These are phyloP conservation scores for Monascus ruber DNA, from an alignment of 2,329 filamentous ascomycete species.

Conservation along the genomic window DNA sequence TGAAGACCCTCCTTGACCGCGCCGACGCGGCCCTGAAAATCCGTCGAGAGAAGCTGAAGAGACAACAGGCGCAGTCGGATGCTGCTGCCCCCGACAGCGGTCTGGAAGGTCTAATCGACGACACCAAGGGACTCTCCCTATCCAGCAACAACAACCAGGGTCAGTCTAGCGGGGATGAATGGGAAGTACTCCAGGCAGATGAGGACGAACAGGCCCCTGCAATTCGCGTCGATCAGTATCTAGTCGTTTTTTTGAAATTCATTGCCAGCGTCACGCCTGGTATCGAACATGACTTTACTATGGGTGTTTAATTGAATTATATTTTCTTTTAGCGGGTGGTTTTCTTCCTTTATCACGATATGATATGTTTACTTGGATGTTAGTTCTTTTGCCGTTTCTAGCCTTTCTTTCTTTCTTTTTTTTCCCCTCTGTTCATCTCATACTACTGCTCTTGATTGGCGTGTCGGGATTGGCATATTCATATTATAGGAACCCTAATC, in stretches of 20 bases:
- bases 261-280: constrained; percentile 87
- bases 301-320: constrained; percentile 57
- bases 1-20: constrained; percentile 93
- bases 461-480: too few species aligned
- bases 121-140: constrained; percentile 55
- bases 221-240: constrained; percentile 40
- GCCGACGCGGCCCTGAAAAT: constrained; percentile 88
- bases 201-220: constrained; percentile 37
- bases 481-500: too few species aligned
- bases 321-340: background rate
- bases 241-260: constrained; percentile 49
- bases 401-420: background rate
- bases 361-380: background rate
- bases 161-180: constrained; percentile 45
- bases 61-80: constrained; percentile 39
- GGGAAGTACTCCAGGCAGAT: constrained; percentile 47
- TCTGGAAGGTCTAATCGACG: constrained; percentile 77
- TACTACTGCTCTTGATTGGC: too few species aligned
- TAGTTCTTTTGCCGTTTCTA: background rate
- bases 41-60: constrained; percentile 67
- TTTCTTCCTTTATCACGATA: background rate
- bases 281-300: constrained; percentile 96
- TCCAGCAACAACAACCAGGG: constrained; percentile 29
- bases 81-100: constrained; percentile 44
- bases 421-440: too few species aligned